These are phyloP conservation scores for Barnettozyma sucrosica DNA, from an alignment of 805 yeast genomes.

Conservation along the genomic window DNA sequence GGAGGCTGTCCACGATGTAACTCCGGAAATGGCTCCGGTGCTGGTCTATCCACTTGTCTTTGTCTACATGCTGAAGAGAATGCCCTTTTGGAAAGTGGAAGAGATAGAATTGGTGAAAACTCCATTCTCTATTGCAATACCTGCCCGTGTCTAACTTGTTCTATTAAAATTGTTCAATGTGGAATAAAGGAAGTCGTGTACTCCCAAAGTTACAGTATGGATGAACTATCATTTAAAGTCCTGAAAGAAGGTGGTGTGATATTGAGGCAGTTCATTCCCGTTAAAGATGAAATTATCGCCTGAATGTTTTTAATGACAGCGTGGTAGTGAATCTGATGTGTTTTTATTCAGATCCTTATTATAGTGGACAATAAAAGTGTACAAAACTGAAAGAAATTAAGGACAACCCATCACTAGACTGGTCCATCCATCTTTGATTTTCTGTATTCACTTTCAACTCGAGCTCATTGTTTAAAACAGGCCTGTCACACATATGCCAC, in stretches of 20 bases:
- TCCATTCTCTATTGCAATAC: constrained; percentile 88
- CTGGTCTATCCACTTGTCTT: constrained; percentile 72
- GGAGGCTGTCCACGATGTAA: constrained; percentile 96
- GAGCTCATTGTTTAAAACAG: too few species aligned
- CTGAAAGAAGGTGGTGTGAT: constrained; percentile 67
- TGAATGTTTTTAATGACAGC: neutral
- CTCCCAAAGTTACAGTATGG: constrained; percentile 91
- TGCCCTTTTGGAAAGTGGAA: constrained; percentile 89
- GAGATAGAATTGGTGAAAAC: constrained; percentile 66
- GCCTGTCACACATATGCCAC: too few species aligned
- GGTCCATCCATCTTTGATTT: too few species aligned
- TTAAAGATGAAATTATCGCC: constrained; percentile 20
- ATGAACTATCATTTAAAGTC: constrained; percentile 63
- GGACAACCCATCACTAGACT: too few species aligned
- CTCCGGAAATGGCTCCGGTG: constrained; percentile 54
- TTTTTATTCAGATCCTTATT: too few species aligned
- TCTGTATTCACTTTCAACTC: too few species aligned
- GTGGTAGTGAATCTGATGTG: too few species aligned
- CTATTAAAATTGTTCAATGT: constrained; percentile 89
- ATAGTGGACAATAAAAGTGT: too few species aligned
- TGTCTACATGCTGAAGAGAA: constrained; percentile 98
- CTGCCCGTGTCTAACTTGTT: constrained; percentile 94
- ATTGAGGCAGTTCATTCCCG: constrained; percentile 51
- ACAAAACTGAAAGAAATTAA: too few species aligned
- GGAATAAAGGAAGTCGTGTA: constrained; percentile 92